Conservation (phyloP, 768 basidiomycete genomes). For the Boletus reticulatus region DNA sequence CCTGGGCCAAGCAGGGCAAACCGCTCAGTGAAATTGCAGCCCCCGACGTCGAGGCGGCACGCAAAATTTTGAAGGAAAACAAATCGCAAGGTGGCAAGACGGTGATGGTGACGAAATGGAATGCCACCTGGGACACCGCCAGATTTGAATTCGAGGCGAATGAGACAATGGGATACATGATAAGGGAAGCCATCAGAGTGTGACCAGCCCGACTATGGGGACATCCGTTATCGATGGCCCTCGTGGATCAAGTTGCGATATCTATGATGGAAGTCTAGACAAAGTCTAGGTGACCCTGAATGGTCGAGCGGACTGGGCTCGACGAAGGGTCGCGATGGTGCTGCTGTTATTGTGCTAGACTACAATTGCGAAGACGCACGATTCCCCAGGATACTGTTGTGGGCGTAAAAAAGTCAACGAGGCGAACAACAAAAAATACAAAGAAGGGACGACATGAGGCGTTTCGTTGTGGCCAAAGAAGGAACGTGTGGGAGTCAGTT, state of each 20-base stretch:
- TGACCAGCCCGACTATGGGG: constrained; percentile 2
- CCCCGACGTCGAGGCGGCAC: neutral
- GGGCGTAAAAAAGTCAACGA: neutral
- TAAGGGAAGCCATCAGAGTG: constrained; percentile 2
- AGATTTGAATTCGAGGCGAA: neutral
- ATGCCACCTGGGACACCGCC: neutral
- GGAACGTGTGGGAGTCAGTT: constrained; percentile 9
- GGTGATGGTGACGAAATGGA: neutral
- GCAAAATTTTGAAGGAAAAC: neutral
- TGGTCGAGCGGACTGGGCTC: neutral
- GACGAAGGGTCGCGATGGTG: constrained; percentile 4
- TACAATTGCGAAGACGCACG: constrained; percentile 11
- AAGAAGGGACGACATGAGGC: constrained; percentile 12
- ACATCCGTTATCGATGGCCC: constrained; percentile 8
- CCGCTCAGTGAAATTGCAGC: neutral
- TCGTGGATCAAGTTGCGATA: constrained; percentile 18
- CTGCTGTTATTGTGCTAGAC: constrained; percentile 13
- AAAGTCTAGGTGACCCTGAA: neutral
- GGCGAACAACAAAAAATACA: constrained; percentile 12
- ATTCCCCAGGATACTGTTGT: neutral
- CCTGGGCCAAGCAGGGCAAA: too few species aligned
- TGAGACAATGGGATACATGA: neutral
- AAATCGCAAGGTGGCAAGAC: constrained; percentile 3
- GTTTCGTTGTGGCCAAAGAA: constrained; percentile 20
- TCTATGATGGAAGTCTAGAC: too few species aligned